phyloP scores from a whole-genome alignment of 169 alveolate genomes.

The Plasmodium knowlesi region DNA sequence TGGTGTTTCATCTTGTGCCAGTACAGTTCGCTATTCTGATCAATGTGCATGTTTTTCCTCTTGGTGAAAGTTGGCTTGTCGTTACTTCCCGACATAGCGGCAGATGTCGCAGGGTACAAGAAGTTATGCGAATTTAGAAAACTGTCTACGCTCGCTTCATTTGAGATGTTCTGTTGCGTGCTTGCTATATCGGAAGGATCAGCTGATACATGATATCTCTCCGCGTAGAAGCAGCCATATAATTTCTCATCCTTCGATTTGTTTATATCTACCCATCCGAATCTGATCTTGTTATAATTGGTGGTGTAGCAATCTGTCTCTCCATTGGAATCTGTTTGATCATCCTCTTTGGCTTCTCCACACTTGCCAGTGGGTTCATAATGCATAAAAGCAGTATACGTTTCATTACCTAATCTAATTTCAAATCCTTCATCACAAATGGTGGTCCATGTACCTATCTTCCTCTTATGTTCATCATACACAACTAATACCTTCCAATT shows the following conservation, averaged over 20 bases:
- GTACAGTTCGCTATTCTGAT: slow-evolving; percentile 31
- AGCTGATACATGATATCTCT: background rate
- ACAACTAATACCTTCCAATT: slow-evolving; percentile 72
- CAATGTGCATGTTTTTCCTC: background rate
- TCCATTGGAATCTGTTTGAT: slow-evolving; percentile 53
- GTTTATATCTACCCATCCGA: slow-evolving; percentile 48
- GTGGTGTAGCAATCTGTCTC: slow-evolving; percentile 61
- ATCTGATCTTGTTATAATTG: slow-evolving; percentile 43
- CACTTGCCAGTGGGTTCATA: slow-evolving; percentile 61
- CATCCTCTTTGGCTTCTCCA: slow-evolving; percentile 14
- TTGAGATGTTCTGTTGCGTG: background rate
- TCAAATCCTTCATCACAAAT: slow-evolving; percentile 71
- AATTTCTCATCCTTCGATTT: background rate
- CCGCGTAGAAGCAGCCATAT: slow-evolving; percentile 53
- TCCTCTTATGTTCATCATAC: slow-evolving; percentile 53
- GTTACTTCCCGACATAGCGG: background rate
- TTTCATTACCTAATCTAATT: slow-evolving; percentile 55
- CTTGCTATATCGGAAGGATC: background rate
- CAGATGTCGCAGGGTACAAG: background rate
- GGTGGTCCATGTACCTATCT: slow-evolving; percentile 69
- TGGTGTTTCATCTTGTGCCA: slow-evolving; percentile 68
- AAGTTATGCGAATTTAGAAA: background rate
- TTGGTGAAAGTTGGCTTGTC: background rate
- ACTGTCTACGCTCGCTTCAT: background rate
- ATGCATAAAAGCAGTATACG: slow-evolving; percentile 67